phyloP scores from a whole-genome alignment of 2,329 filamentous ascomycete genomes.

The Cadophora luteo-olivacea region DNA sequence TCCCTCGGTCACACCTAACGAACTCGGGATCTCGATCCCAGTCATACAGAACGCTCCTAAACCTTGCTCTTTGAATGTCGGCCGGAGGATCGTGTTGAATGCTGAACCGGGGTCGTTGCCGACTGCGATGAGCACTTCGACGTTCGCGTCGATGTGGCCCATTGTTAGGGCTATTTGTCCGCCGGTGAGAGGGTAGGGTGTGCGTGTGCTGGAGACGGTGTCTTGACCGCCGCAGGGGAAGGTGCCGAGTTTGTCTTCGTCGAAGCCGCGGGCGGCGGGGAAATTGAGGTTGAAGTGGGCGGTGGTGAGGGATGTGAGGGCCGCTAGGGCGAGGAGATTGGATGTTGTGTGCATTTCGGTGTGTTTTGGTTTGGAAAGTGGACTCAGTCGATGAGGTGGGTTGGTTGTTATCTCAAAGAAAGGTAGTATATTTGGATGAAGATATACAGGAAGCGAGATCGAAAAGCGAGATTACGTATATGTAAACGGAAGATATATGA shows the following conservation, averaged over 20 bases:
- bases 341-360: slow-evolving; percentile 29
- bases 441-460: no score
- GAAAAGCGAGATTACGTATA: neutral
- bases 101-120: slow-evolving; percentile 34
- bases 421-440: no score
- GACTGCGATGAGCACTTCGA: slow-evolving; percentile 39
- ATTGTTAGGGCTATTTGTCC: slow-evolving; percentile 57
- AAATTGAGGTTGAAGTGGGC: slow-evolving; percentile 64
- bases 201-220: slow-evolving; percentile 51
- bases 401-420: no score
- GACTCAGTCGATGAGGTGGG: no score
- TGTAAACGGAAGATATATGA: neutral
- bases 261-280: slow-evolving; percentile 55
- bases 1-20: slow-evolving; percentile 60
- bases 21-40: slow-evolving; percentile 58
- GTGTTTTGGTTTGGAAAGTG: neutral
- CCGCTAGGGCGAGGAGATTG: slow-evolving; percentile 46
- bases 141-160: slow-evolving; percentile 20
- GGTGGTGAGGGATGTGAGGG: slow-evolving; percentile 49
- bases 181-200: slow-evolving; percentile 54
- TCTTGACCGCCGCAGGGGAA: slow-evolving; percentile 55
- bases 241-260: slow-evolving; percentile 46
- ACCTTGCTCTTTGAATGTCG: slow-evolving; percentile 36
- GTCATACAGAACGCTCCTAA: slow-evolving; percentile 71
- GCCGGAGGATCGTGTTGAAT: slow-evolving; percentile 38